Percentiles rank a stretch among this genome's conserved stretches.
These are phyloP conservation scores for Suillus spraguei DNA, from an alignment of 768 basidiomycete genomes.

Conservation along the genomic window DNA sequence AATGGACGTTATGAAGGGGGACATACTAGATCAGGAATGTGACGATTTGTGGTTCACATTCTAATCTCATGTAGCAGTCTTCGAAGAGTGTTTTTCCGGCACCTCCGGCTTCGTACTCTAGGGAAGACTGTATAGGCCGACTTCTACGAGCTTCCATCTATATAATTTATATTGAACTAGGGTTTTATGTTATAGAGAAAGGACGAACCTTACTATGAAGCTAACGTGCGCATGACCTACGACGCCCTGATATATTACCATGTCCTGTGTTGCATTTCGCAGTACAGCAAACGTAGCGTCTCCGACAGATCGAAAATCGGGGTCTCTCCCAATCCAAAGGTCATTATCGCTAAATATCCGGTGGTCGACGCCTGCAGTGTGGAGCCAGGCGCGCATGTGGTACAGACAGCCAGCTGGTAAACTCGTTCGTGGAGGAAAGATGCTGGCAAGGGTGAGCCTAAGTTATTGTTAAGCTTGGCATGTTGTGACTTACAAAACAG, in stretches of 20 bases:
- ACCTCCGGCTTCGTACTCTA: conserved; percentile 69
- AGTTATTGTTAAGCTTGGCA: neutral
- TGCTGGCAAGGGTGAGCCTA: conserved; percentile 35
- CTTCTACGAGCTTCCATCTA: conserved; percentile 54
- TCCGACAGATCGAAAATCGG: conserved; percentile 58
- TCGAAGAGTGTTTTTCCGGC: conserved; percentile 58
- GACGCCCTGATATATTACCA: conserved; percentile 55
- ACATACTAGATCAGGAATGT: conserved; percentile 66
- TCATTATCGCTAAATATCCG: conserved; percentile 66
- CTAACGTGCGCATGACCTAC: conserved; percentile 60
- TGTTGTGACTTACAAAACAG: conserved; percentile 55
- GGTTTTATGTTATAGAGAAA: neutral
- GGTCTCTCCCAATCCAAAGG: conserved; percentile 67
- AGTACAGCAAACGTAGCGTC: conserved; percentile 59
- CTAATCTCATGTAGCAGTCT: conserved; percentile 52
- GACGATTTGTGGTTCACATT: conserved; percentile 54
- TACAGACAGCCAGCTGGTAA: conserved; percentile 56
- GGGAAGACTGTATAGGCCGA: conserved; percentile 53
- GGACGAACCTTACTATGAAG: conserved; percentile 53
- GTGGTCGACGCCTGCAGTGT: conserved; percentile 58
- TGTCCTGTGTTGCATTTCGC: conserved; percentile 43
- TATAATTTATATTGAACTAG: neutral
- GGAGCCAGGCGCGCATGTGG: conserved; percentile 66
- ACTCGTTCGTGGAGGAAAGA: conserved; percentile 60
- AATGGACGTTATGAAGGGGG: neutral